Evolutionary conservation across 176 grass and related monocot species (phyloP).

Genomic region (Raddia distichophylla): DNA sequence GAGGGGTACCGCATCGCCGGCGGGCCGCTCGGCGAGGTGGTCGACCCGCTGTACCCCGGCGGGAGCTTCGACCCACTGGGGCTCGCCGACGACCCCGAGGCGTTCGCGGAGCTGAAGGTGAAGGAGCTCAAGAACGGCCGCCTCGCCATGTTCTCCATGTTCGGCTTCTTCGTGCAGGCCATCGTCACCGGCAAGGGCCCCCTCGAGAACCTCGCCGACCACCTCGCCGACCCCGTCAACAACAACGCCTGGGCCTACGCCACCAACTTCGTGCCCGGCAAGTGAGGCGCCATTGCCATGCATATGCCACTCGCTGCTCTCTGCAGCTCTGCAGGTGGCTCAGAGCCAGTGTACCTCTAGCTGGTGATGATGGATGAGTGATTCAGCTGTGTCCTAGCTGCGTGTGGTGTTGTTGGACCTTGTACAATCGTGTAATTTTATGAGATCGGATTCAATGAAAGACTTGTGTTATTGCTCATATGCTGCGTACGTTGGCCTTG

Average conservation of each 20-base stretch:
- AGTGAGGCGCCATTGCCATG: slow-evolving; percentile 4
- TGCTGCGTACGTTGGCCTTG: too few species aligned
- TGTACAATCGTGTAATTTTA: background rate
- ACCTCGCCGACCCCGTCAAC: slow-evolving; percentile 91
- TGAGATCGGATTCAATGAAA: background rate
- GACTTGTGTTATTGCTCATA: background rate
- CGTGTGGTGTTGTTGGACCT: background rate
- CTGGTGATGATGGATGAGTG: background rate
- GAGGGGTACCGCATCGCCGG: slow-evolving; percentile 89
- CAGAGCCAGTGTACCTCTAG: too few species aligned
- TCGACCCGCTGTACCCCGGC: slow-evolving; percentile 82
- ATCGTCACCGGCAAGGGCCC: slow-evolving; percentile 95
- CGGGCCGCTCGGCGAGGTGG: slow-evolving; percentile 81
- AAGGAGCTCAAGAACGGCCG: slow-evolving; percentile 98
- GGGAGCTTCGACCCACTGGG: slow-evolving; percentile 90
- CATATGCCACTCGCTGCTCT: too few species aligned
- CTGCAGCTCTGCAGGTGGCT: too few species aligned
- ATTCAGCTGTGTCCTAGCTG: background rate
- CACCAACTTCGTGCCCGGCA: slow-evolving; percentile 97
- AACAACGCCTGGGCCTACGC: slow-evolving; percentile 96
- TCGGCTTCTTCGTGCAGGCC: slow-evolving; percentile 87
- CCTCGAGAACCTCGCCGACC: slow-evolving; percentile 90
- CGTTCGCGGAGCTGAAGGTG: slow-evolving; percentile 91
- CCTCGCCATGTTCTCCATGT: slow-evolving; percentile 98
- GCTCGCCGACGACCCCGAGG: slow-evolving; percentile 83